Base-by-base conservation (phyloP, 768 basidiomycete species). In the Dacryopinax primogenitus region DNA sequence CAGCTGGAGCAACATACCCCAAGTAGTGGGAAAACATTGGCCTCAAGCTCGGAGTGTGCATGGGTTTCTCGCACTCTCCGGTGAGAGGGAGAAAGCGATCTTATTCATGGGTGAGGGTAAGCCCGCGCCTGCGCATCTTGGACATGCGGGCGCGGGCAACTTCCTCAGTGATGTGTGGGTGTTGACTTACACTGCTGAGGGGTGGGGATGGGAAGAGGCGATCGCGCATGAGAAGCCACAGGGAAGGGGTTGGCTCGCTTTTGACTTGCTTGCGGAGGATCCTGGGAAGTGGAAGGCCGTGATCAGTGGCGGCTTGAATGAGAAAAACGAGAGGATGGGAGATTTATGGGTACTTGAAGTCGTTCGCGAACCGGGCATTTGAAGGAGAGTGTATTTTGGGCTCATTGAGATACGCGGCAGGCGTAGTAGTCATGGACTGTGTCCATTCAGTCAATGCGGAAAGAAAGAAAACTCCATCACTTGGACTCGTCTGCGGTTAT, bases 201-300 rank as follows among this genome's bases (percentile, higher is more conserved):
- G 71, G 15, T 67, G 74, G 66, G 63, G 64, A 9, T 74, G 76
- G 77, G 75, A 68, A 45, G 71, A 68, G 44, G 30, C 62, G 9
- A 64, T 9, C 63, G 26, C 66, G 58, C 35, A 44, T 21, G 41
- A 62, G 4, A 36, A 28, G 0, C 77, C 79, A 2, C 72, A 74
- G 33, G 71, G 75, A 0, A 71, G 80, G 16, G 80, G 81, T 0
- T 82, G 81, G 80, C 78, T 82, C 68, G 71, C 76, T 0, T 67
- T 73, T 0, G 74, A 74, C 0, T 69, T 66, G 0, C 73, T 73
- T 33, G 65, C 69, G 1, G 72, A 68, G 7, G 66, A 66, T 11
- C 66, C 66, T 2, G 72, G 71, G 2, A 62, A 70, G 64, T 73
- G 71, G 0, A 68, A 70, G 33, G 67, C 77, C 9, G 71, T 79